Evolutionary conservation across 1,284 basidiomycete genomes (phyloP).

Genomic region (Trametes pubescens): DNA sequence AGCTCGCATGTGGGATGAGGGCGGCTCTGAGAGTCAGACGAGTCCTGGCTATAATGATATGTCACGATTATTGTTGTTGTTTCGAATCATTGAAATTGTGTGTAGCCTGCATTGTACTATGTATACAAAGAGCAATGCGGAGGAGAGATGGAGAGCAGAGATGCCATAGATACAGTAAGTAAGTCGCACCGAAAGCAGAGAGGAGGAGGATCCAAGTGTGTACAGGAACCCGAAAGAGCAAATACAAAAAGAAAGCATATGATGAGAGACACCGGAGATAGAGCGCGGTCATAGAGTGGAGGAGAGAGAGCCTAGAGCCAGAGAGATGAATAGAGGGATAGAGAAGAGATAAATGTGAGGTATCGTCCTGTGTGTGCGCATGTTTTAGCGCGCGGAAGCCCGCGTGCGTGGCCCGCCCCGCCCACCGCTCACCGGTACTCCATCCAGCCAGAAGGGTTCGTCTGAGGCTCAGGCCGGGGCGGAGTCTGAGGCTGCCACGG

Average conservation of each 20-base stretch:
- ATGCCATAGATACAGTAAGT: constrained; percentile 22
- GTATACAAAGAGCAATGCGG: constrained; percentile 7
- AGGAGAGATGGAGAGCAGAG: background rate
- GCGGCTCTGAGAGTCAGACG: too few relatives aligned
- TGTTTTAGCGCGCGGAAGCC: background rate
- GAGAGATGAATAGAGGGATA: background rate
- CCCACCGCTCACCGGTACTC: constrained; percentile 1
- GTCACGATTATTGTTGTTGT: background rate
- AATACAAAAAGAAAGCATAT: constrained; percentile 2
- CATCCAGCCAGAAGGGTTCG: constrained; percentile 3
- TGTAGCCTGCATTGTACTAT: constrained; percentile 15
- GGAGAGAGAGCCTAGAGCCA: background rate
- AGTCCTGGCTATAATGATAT: background rate
- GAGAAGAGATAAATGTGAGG: constrained; percentile 3
- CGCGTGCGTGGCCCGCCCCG: background rate
- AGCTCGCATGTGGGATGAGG: background rate
- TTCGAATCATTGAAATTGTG: constrained; percentile 6
- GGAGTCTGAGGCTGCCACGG: background rate
- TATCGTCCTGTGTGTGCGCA: constrained; percentile 22
- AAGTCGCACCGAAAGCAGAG: constrained; percentile 4
- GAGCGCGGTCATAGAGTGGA: constrained; percentile 1
- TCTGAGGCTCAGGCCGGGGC: background rate
- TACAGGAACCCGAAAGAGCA: constrained; percentile 8
- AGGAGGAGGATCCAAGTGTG: constrained; percentile 4
- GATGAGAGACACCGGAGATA: constrained; percentile 1